Conservation (phyloP, 306 rosid genomes). For the Rosa persica region DNA sequence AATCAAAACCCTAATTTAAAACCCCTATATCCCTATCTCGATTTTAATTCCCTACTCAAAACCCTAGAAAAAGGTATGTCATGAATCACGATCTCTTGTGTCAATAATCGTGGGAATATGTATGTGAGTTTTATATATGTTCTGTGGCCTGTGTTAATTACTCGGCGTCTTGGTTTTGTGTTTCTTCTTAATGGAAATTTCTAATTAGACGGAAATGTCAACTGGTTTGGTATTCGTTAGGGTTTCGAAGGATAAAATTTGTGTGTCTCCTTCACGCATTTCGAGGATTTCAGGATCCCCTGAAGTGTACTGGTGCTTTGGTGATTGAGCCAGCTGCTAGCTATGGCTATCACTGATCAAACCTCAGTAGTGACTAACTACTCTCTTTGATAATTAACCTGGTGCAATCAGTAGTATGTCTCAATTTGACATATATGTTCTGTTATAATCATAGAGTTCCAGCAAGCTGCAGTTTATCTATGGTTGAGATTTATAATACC, state of each 20-base stretch:
- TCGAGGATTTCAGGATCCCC: background rate
- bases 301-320: background rate
- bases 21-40: background rate
- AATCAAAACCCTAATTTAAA: slow-evolving; percentile 30
- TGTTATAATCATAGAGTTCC: background rate
- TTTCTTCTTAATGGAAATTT: background rate
- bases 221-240: background rate
- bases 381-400: background rate
- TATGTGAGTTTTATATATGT: background rate
- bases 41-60: background rate
- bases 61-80: background rate
- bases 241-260: slow-evolving; percentile 1
- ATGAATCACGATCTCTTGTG: background rate
- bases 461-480: background rate
- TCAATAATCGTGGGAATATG: background rate
- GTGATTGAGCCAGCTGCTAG: background rate
- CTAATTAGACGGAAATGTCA: background rate
- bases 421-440: background rate
- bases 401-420: background rate
- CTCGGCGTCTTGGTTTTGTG: background rate
- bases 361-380: background rate
- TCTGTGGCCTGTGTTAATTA: background rate
- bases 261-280: background rate
- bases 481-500: background rate
- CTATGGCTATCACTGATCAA: background rate